Base-by-base conservation (phyloP, 805 yeast species). In the Tetrapisispora pingtungensis region DNA sequence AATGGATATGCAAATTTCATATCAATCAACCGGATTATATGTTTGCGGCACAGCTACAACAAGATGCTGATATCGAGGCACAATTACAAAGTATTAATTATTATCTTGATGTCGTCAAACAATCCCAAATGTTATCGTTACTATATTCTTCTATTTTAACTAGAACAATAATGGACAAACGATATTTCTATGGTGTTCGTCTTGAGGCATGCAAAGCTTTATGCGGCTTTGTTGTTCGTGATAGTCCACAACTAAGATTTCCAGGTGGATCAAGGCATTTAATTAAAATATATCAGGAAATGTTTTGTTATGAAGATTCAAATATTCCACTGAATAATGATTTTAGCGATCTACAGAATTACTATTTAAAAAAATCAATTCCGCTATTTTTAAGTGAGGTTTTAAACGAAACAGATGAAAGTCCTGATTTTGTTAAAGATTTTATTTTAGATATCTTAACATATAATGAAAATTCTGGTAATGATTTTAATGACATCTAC, bases 11-110 rank as follows among this genome's bases (percentile, higher is more conserved):
- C 48, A 77, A 76, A 51, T 70, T 86, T 19, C 73, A 78, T 46
- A 77, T 93, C 30, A 85, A 81, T 53, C 96, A 89, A 63, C 95
- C 96, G 0, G 97, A 88, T 55, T 84, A 87, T 57, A 93, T 93
- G 97, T 93, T 76, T 59, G 84, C 87, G 1, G 85, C 97, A 0
- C 98, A 93, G 57, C 66, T 93, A 27, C 93, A 85, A 53, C 95
- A 88, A 58, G 99, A 93, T 64, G 69, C 96, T 49, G 99, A 93
- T 58, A 94, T 93, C 17, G 96, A 88, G 48, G 98, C 99, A 0
- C 99, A 93, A 57, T 65, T 78, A 36, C 96, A 87, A 43, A 87
- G 96, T 10, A 74, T 89, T 14, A 67, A 72, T 41, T 85, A 75
- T 60, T 90, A 86, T 62, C 80, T 83, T 7, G 75, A 72, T 18